Evolutionary conservation across 345 rosid genomes (phyloP).

Genomic region (Lenwebbia sp.): DNA sequence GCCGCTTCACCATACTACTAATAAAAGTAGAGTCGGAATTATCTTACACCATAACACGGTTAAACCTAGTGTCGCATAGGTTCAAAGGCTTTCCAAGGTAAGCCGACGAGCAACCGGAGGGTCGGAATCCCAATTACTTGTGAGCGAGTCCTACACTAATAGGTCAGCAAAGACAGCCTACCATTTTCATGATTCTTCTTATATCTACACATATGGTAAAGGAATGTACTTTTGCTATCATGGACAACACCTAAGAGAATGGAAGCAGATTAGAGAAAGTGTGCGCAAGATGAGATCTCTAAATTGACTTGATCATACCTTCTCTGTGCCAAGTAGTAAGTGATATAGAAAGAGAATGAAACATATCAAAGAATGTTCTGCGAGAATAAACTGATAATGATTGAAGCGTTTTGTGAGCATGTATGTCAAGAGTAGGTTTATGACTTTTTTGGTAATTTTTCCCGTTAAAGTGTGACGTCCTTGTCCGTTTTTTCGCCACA

Average conservation of each 20-base stretch:
- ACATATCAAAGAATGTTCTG: not conserved
- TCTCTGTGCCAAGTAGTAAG: not conserved
- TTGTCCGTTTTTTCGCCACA: not conserved
- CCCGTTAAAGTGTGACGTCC: too few species aligned
- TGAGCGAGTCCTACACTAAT: not conserved
- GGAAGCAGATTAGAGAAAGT: not conserved
- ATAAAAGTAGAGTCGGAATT: not conserved
- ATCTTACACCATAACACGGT: too few species aligned
- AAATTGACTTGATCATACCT: not conserved
- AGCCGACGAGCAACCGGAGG: not conserved
- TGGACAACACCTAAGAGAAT: not conserved
- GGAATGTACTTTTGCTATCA: not conserved
- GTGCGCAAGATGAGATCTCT: not conserved
- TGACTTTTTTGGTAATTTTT: too few species aligned
- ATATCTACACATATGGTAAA: not conserved
- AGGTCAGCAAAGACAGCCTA: not conserved
- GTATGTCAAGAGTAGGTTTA: too few species aligned
- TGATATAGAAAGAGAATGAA: not conserved
- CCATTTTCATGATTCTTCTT: not conserved
- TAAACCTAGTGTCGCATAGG: not conserved
- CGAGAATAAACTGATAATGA: too few species aligned
- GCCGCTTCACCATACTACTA: fast-evolving
- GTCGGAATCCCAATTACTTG: not conserved
- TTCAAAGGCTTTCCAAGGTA: not conserved
- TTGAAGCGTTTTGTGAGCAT: too few species aligned